phyloP scores from a whole-genome alignment of 2,329 filamentous ascomycete genomes.

The Alternaria gaisen region DNA sequence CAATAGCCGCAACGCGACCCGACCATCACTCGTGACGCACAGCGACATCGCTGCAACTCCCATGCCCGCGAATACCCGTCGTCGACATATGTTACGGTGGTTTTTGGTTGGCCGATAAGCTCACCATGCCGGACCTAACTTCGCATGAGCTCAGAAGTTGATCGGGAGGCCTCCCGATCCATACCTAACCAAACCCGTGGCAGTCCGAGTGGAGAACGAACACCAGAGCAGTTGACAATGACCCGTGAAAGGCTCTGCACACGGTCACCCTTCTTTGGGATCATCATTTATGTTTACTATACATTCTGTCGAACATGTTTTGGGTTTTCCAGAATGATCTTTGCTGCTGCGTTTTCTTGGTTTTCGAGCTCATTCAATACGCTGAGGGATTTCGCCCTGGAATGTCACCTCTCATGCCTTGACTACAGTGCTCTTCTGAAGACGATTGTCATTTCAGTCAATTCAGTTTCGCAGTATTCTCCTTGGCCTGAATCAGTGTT shows the following conservation, averaged over 20 bases:
- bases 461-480: neutral
- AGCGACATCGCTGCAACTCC: neutral
- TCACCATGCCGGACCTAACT: neutral
- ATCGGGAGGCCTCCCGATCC: neutral
- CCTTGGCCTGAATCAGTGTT: neutral
- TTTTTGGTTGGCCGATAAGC: conserved; percentile 6
- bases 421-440: neutral
- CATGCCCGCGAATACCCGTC: conserved; percentile 20
- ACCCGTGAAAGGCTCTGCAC: neutral
- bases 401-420: neutral
- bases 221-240: neutral
- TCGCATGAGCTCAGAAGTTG: neutral
- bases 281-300: neutral
- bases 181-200: neutral
- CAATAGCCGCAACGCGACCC: conserved; percentile 7
- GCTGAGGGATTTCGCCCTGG: neutral
- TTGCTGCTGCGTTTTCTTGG: neutral
- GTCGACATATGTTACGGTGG: neutral
- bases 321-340: neutral
- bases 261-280: neutral
- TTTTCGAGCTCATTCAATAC: neutral
- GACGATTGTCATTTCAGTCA: neutral
- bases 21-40: neutral
- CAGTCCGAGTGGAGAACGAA: neutral
- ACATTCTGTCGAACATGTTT: neutral